phyloP scores from a whole-genome alignment of 768 basidiomycete species.

The Suillus discolor region DNA sequence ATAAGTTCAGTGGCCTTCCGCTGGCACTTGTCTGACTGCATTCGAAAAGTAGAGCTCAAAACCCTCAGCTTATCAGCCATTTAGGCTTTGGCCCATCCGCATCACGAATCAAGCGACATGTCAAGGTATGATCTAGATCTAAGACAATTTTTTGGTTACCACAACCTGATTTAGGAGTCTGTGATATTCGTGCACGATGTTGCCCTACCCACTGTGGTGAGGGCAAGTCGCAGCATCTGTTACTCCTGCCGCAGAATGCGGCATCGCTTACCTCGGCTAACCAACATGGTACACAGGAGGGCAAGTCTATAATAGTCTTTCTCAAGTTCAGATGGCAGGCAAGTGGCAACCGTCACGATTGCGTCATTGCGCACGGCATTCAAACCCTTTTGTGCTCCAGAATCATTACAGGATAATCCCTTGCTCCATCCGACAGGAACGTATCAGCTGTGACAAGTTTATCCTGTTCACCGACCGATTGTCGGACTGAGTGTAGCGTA shows the following conservation, averaged over 20 bases:
- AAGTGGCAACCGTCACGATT: constrained; percentile 23
- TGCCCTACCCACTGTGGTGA: neutral
- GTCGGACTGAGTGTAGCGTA: constrained; percentile 89
- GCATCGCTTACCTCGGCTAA: neutral
- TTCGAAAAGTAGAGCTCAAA: neutral
- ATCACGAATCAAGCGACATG: neutral
- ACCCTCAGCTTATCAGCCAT: neutral
- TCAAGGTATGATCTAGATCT: neutral
- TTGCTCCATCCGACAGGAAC: constrained; percentile 85
- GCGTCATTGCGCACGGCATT: constrained; percentile 9
- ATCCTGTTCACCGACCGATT: constrained; percentile 39
- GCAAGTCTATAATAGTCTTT: neutral
- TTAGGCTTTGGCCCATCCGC: neutral
- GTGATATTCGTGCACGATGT: neutral
- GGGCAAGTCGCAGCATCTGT: neutral
- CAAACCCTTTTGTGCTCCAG: constrained; percentile 38
- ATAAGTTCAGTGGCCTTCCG: neutral
- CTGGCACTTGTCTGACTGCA: neutral
- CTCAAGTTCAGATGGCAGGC: constrained; percentile 46
- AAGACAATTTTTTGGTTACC: neutral
- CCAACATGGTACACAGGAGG: neutral
- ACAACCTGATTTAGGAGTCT: neutral
- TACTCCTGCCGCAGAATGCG: neutral
- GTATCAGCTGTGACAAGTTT: constrained; percentile 13
- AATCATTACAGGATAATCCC: constrained; percentile 76